phyloP scores from a whole-genome alignment of 306 rosid species.

The Phaseolus lunatus region DNA sequence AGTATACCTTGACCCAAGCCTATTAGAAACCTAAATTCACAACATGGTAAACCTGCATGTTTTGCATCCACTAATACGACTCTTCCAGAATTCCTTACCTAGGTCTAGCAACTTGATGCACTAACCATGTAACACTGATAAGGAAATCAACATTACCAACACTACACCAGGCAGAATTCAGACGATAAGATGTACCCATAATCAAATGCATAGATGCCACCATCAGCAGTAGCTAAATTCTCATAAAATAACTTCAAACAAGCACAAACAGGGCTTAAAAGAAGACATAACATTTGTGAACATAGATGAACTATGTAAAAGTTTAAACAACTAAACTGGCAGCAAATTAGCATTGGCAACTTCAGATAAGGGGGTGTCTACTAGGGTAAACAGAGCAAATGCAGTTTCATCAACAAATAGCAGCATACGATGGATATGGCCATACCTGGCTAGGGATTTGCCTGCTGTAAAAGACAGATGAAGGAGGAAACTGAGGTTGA shows the following conservation, averaged over 20 bases:
- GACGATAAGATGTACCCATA: constrained; percentile 2
- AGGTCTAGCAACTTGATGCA: constrained; percentile 1
- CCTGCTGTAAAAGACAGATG: constrained; percentile 73
- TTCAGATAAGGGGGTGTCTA: constrained; percentile 18
- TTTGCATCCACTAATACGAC: constrained; percentile 7
- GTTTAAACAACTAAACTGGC: constrained; percentile 10
- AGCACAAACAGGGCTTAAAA: background rate
- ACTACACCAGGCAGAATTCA: constrained; percentile 4
- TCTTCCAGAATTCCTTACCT: constrained; percentile 17
- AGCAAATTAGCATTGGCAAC: constrained; percentile 25
- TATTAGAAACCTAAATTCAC: constrained; percentile 32
- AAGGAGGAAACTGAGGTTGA: constrained; percentile 60
- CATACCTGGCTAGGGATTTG: constrained; percentile 96
- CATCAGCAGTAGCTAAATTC: background rate
- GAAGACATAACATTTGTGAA: background rate
- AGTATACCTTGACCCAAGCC: background rate
- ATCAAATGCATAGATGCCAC: constrained; percentile 21
- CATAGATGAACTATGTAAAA: background rate
- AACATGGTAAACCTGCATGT: constrained; percentile 26
- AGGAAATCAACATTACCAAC: constrained; percentile 12
- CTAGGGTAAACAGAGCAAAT: background rate
- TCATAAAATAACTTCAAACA: constrained; percentile 15
- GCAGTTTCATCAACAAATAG: constrained; percentile 31
- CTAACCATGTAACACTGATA: background rate
- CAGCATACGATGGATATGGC: constrained; percentile 26